A percentile compares a stretch with the other conserved stretches of the same genome.
These are phyloP conservation scores for Microbotryomycetes sp. DNA, from an alignment of 1,284 basidiomycete genomes.

Conservation along the genomic window DNA sequence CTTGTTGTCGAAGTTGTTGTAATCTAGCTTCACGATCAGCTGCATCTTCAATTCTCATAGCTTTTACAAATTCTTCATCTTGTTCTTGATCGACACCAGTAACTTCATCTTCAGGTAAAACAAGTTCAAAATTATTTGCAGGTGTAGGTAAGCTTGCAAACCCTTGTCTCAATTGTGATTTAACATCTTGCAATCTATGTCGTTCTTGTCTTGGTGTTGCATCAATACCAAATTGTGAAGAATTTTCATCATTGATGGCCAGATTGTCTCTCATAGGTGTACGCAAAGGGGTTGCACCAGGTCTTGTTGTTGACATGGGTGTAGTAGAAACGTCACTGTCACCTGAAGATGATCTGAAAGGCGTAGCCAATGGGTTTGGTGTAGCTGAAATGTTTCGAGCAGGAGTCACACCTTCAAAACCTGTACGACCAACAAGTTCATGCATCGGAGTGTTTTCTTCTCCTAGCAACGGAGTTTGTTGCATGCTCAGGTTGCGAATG, in stretches of 20 bases:
- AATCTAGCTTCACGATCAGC: slow-evolving; percentile 82
- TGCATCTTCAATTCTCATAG: slow-evolving; percentile 70
- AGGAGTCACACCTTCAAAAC: slow-evolving; percentile 85
- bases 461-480: slow-evolving; percentile 90
- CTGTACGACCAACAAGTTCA: slow-evolving; percentile 59
- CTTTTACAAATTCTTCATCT: slow-evolving; percentile 35
- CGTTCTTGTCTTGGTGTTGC: slow-evolving; percentile 71
- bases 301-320: slow-evolving; percentile 48
- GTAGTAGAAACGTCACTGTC: slow-evolving; percentile 55
- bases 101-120: slow-evolving; percentile 83
- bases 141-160: slow-evolving; percentile 83
- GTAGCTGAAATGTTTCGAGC: slow-evolving; percentile 81
- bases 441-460: slow-evolving; percentile 94
- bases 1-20: slow-evolving; percentile 63
- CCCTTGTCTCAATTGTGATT: slow-evolving; percentile 67
- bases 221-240: slow-evolving; percentile 50
- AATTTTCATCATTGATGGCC: slow-evolving; percentile 66
- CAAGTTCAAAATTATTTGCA: slow-evolving; percentile 95
- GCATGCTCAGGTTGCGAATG: slow-evolving; percentile 80
- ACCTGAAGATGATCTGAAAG: slow-evolving; percentile 50
- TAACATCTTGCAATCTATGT: slow-evolving; percentile 56
- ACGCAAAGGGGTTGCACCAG: slow-evolving; percentile 67
- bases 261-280: slow-evolving; percentile 89
- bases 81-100: slow-evolving; percentile 48
- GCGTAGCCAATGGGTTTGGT: slow-evolving; percentile 90